Conservation (phyloP, 148 eudicot species). For the Rhododendron ferrugineum region DNA sequence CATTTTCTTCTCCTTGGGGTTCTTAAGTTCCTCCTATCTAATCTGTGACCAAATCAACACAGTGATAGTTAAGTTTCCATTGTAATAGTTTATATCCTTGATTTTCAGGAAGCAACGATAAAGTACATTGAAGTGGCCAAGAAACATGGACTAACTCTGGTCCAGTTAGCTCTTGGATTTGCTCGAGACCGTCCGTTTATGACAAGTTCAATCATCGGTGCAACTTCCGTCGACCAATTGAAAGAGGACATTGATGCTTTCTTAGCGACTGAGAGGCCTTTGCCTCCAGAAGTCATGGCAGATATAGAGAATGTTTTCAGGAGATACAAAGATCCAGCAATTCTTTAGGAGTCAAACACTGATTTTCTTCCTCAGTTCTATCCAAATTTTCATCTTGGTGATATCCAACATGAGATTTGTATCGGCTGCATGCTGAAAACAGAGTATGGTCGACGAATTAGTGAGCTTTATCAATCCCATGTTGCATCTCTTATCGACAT, state of each 20-base stretch:
- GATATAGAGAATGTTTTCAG: slow-evolving; percentile 70
- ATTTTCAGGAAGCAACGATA: slow-evolving; percentile 75
- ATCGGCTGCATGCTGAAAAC: not conserved
- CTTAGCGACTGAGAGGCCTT: slow-evolving; percentile 56
- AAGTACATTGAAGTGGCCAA: slow-evolving; percentile 68
- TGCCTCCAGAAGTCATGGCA: slow-evolving; percentile 57
- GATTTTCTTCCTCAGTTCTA: not conserved
- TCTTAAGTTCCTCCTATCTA: not conserved
- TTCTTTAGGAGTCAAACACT: slow-evolving; percentile 18
- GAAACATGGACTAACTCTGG: slow-evolving; percentile 74
- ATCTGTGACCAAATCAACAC: not conserved
- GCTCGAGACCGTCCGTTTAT: slow-evolving; percentile 83
- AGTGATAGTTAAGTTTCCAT: not conserved
- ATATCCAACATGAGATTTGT: not conserved
- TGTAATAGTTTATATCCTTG: slow-evolving; percentile 2
- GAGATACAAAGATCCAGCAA: slow-evolving; percentile 88
- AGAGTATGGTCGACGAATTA: not conserved
- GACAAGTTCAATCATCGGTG: slow-evolving; percentile 84
- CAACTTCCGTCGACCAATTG: slow-evolving; percentile 75
- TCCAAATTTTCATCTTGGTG: not conserved
- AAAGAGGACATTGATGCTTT: slow-evolving; percentile 83
- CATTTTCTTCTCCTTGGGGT: not conserved
- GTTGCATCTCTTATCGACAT: not conserved
- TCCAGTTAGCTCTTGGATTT: slow-evolving; percentile 77
- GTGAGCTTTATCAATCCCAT: not conserved